A percentile compares a stretch with the other conserved stretches of the same genome.
These are phyloP conservation scores for Camptophora hylomeconis DNA, from an alignment of 2,329 filamentous ascomycete species.

Conservation along the genomic window DNA sequence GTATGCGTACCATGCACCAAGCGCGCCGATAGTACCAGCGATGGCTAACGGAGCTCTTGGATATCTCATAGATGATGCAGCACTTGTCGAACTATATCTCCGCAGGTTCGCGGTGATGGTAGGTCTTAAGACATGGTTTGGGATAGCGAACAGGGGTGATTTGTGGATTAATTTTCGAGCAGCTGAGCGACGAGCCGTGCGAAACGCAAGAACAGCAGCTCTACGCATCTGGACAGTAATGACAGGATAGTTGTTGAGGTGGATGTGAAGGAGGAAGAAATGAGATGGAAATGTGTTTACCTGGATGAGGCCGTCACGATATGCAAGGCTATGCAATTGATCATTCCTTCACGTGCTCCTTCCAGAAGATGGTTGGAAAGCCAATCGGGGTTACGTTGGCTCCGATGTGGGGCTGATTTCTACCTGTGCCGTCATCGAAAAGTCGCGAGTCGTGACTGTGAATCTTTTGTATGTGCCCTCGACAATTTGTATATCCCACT, in stretches of 20 bases:
- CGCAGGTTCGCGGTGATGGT: constrained; percentile 22
- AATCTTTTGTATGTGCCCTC: no score
- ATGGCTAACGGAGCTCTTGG: constrained; percentile 35
- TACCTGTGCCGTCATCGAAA: no score
- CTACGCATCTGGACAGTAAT: constrained; percentile 31
- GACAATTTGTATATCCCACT: no score
- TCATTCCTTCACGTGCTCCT: no score
- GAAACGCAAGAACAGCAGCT: constrained; percentile 32
- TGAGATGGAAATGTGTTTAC: constrained; percentile 1
- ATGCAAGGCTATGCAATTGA: no score
- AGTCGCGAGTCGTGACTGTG: no score
- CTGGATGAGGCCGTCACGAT: no score
- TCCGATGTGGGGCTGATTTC: no score
- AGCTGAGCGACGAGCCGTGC: constrained; percentile 33
- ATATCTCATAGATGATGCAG: constrained; percentile 36
- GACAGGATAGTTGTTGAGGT: constrained; percentile 4
- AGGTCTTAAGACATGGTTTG: constrained; percentile 25
- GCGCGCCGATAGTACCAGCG: constrained; percentile 34
- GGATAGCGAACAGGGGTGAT: constrained; percentile 23
- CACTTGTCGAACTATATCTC: constrained; percentile 24
- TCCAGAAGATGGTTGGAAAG: no score
- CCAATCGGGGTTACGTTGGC: no score
- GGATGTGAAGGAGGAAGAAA: constrained; percentile 5
- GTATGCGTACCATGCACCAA: constrained; percentile 37
- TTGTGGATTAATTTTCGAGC: constrained; percentile 27